These are phyloP conservation scores for Babesia ovata DNA, from an alignment of 169 alveolate genomes.

Conservation along the genomic window DNA sequence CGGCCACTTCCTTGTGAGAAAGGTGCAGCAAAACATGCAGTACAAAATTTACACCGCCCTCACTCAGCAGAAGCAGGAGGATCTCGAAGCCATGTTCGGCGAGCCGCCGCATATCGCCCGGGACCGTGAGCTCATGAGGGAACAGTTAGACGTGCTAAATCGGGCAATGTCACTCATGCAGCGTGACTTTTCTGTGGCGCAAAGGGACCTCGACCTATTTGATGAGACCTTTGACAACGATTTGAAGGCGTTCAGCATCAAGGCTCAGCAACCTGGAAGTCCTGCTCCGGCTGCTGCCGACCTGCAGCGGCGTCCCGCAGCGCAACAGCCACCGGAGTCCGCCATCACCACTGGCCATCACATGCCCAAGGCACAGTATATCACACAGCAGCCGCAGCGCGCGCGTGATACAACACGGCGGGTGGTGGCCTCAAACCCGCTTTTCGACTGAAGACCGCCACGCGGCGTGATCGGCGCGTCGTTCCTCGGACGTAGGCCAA, in stretches of 20 bases:
- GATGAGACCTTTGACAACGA: conserved; percentile 49
- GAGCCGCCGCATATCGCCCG: conserved; percentile 85
- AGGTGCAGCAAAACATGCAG: conserved; percentile 74
- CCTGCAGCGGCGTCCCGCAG: conserved; percentile 4
- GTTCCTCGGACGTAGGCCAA: background rate
- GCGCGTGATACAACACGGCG: conserved; percentile 18
- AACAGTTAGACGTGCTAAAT: conserved; percentile 77
- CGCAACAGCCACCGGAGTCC: background rate
- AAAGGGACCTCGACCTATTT: conserved; percentile 37
- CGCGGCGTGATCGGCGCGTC: background rate
- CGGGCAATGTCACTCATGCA: conserved; percentile 79
- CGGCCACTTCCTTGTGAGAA: conserved; percentile 90
- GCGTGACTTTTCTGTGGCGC: conserved; percentile 65
- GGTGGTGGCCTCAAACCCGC: conserved; percentile 31
- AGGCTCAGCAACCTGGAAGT: conserved; percentile 22
- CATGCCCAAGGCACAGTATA: conserved; percentile 11
- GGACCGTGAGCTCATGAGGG: conserved; percentile 75
- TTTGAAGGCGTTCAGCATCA: conserved; percentile 36
- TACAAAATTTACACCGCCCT: conserved; percentile 72
- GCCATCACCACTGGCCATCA: background rate
- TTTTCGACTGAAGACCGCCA: conserved; percentile 22
- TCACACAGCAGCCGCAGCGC: background rate
- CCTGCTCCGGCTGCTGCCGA: conserved; percentile 1
- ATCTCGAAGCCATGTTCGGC: conserved; percentile 59
- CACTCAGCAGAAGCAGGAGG: conserved; percentile 71